Percentiles rank a stretch among this genome's conserved stretches.
These are phyloP conservation scores for Primulina eburnea DNA, from an alignment of 257 asterid genomes.

Conservation along the genomic window DNA sequence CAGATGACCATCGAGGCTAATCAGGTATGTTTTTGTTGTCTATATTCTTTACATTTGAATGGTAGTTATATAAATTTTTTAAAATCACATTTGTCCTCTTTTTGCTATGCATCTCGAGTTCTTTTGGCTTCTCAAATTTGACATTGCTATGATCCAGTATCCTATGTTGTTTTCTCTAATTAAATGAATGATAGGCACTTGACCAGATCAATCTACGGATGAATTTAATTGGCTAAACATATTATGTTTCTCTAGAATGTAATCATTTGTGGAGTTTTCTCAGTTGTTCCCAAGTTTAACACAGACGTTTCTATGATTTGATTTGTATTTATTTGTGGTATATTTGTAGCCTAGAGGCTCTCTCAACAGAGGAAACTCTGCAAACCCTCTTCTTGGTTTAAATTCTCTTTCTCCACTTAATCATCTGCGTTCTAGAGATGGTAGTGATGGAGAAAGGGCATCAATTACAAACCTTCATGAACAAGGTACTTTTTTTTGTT, in stretches of 20 bases:
- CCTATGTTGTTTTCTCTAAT: constrained; percentile 9
- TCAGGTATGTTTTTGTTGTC: constrained; percentile 45
- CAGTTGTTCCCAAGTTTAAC: neutral
- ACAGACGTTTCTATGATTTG: constrained; percentile 18
- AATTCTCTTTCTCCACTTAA: constrained; percentile 59
- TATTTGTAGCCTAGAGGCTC: constrained; percentile 53
- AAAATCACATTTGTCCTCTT: neutral
- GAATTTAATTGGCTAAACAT: neutral
- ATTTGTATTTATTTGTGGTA: constrained; percentile 19
- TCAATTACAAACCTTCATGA: constrained; percentile 90
- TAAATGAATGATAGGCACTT: constrained; percentile 1
- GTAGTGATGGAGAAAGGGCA: constrained; percentile 69
- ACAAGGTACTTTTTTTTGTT: constrained; percentile 63
- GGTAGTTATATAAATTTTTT: neutral
- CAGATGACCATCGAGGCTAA: constrained; percentile 65
- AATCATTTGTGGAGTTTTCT: constrained; percentile 13
- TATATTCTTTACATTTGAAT: neutral
- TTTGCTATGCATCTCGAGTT: neutral
- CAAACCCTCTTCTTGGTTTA: constrained; percentile 50
- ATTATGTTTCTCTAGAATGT: constrained; percentile 18
- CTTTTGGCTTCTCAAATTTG: constrained; percentile 5
- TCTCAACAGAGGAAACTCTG: constrained; percentile 59
- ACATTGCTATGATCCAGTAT: constrained; percentile 7
- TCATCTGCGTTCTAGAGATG: constrained; percentile 62
- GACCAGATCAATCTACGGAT: constrained; percentile 12